A percentile compares a stretch with the other conserved stretches of the same genome.
Conservation (phyloP, 441 rosid species). For the Populus hybrid region DNA sequence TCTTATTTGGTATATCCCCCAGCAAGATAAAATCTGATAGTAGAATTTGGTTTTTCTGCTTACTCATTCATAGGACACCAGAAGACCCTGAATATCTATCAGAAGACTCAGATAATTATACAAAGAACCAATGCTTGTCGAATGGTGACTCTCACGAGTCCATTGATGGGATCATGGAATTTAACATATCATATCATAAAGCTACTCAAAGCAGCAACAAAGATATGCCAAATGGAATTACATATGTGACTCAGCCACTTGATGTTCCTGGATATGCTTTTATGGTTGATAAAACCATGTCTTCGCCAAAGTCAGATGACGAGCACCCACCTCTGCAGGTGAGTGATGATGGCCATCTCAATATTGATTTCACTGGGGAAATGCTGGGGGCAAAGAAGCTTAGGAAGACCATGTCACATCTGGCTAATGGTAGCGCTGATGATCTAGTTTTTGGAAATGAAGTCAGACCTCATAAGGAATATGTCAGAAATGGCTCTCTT, state of each 20-base stretch:
- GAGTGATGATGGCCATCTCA: slow-evolving; percentile 33
- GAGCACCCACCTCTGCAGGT: slow-evolving; percentile 25
- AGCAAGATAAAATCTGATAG: slow-evolving; percentile 19
- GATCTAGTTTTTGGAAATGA: slow-evolving; percentile 31
- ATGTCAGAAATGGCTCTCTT: slow-evolving; percentile 38
- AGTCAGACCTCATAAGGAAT: slow-evolving; percentile 28
- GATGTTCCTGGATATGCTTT: slow-evolving; percentile 54
- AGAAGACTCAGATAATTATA: slow-evolving; percentile 58
- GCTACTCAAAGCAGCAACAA: slow-evolving; percentile 35
- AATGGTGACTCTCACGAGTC: slow-evolving; percentile 64
- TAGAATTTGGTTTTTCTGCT: slow-evolving; percentile 9
- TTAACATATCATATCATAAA: slow-evolving; percentile 66
- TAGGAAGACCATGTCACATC: slow-evolving; percentile 52
- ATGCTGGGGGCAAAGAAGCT: slow-evolving; percentile 36
- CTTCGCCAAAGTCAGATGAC: slow-evolving; percentile 27
- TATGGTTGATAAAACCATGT: slow-evolving; percentile 47
- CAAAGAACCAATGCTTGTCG: slow-evolving; percentile 42
- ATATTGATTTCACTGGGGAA: slow-evolving; percentile 31
- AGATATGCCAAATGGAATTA: slow-evolving; percentile 40
- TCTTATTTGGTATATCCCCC: not conserved
- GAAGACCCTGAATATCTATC: slow-evolving; percentile 59
- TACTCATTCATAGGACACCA: slow-evolving; percentile 56
- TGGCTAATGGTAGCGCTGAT: slow-evolving; percentile 23
- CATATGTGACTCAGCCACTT: slow-evolving; percentile 42
- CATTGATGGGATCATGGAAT: slow-evolving; percentile 53